Conservation (phyloP, 2,329 filamentous ascomycete species). For the Penicillium sp. region DNA sequence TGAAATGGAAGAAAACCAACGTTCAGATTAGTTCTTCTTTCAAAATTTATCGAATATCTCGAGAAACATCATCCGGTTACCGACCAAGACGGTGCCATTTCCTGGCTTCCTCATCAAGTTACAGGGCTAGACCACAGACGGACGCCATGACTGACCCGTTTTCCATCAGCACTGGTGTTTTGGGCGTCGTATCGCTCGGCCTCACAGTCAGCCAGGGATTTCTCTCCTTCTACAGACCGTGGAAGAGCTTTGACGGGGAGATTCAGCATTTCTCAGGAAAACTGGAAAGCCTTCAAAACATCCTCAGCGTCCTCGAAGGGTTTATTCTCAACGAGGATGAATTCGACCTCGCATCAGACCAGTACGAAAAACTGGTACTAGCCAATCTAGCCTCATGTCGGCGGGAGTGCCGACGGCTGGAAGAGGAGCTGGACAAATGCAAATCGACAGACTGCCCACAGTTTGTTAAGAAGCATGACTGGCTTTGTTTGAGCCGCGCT, state of each 20-base stretch:
- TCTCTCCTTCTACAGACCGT: slow-evolving; percentile 19
- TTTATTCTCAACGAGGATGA: slow-evolving; percentile 6
- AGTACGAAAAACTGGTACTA: slow-evolving; percentile 10
- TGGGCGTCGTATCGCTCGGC: slow-evolving; percentile 23
- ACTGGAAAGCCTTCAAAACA: slow-evolving; percentile 10
- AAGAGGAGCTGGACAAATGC: slow-evolving; percentile 1
- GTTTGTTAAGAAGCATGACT: background rate
- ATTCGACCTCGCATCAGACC: slow-evolving; percentile 10
- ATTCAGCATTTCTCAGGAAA: slow-evolving; percentile 10
- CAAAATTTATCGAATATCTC: background rate
- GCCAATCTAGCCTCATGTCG: slow-evolving; percentile 15
- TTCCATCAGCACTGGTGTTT: slow-evolving; percentile 6
- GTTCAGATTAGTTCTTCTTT: background rate
- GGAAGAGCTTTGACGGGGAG: slow-evolving; percentile 18
- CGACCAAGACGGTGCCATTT: background rate
- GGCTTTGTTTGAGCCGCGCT: background rate
- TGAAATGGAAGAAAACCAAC: background rate
- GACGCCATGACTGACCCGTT: slow-evolving; percentile 27
- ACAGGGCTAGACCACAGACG: background rate
- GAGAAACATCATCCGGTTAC: background rate
- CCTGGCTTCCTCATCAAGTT: background rate
- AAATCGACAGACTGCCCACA: slow-evolving; percentile 12
- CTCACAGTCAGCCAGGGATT: slow-evolving; percentile 21
- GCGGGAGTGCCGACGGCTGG: background rate
- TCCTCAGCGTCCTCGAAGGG: slow-evolving; percentile 15